Evolutionary conservation across 805 yeast genomes (phyloP).

Genomic region (Lipomyces mesembrius): DNA sequence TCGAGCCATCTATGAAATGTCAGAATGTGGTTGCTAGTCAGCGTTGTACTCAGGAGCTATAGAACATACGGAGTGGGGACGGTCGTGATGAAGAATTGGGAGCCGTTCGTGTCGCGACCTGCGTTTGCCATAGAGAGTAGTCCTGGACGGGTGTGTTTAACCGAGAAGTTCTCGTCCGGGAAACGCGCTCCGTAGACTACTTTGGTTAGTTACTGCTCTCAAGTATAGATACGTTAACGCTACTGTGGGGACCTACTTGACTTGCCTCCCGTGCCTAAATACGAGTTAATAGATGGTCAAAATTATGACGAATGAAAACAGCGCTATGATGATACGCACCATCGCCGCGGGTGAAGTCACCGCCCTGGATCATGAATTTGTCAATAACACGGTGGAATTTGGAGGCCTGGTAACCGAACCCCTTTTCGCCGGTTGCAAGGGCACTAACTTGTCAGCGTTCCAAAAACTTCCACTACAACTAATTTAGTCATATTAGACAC

Average conservation of each 20-base stretch:
- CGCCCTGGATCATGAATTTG: constrained; percentile 84
- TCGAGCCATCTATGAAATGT: constrained; percentile 69
- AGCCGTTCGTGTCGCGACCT: constrained; percentile 74
- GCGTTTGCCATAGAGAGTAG: constrained; percentile 80
- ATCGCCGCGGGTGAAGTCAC: constrained; percentile 67
- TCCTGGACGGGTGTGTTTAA: constrained; percentile 57
- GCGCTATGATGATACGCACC: constrained; percentile 14
- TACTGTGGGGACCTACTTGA: constrained; percentile 33
- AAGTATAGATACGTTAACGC: background rate
- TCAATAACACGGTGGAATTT: constrained; percentile 72
- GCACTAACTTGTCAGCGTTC: constrained; percentile 50
- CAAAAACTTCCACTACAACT: constrained; percentile 46
- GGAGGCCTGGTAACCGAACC: constrained; percentile 68
- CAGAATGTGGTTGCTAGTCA: background rate
- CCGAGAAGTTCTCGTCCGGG: constrained; percentile 75
- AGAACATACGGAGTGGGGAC: constrained; percentile 63
- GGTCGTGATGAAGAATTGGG: constrained; percentile 94
- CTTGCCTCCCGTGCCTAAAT: constrained; percentile 68
- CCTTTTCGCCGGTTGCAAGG: constrained; percentile 74
- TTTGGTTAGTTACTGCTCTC: background rate
- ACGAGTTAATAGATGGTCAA: background rate
- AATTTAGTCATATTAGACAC: background rate
- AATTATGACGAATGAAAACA: background rate
- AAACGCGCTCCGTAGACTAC: constrained; percentile 70
- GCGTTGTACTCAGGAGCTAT: background rate